Percentiles rank a stretch among this genome's conserved stretches.
These are phyloP conservation scores for Pleurotus pulmonarius DNA, from an alignment of 768 basidiomycete genomes.

Conservation along the genomic window DNA sequence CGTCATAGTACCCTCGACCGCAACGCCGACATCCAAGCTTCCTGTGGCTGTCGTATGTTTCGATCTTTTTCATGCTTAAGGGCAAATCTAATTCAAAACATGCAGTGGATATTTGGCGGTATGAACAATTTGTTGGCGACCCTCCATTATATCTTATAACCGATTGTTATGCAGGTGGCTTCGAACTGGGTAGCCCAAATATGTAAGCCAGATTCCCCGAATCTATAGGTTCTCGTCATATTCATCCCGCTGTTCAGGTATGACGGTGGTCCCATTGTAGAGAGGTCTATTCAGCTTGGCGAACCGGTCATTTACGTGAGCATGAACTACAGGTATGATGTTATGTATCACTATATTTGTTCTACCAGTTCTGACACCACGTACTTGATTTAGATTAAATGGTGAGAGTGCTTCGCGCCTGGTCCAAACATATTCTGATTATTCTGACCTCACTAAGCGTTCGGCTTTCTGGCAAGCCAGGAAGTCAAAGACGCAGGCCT, in stretches of 20 bases:
- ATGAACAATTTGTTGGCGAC: neutral
- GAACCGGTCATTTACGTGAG: conserved; percentile 49
- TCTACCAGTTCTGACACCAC: neutral
- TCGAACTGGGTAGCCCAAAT: conserved; percentile 35
- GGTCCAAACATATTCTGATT: neutral
- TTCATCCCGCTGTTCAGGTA: conserved; percentile 23
- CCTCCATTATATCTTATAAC: neutral
- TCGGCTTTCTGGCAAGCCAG: conserved; percentile 49
- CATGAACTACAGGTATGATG: conserved; percentile 43
- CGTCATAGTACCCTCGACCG: conserved; percentile 39
- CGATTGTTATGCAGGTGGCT: conserved; percentile 28
- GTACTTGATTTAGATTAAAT: neutral
- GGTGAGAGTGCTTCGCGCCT: neutral
- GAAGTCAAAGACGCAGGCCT: conserved; percentile 50
- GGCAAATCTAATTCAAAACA: neutral
- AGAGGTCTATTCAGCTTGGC: conserved; percentile 37
- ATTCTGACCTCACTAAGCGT: conserved; percentile 23
- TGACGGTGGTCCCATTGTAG: conserved; percentile 40
- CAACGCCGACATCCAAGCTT: conserved; percentile 37
- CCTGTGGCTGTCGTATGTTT: conserved; percentile 51
- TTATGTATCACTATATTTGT: no score
- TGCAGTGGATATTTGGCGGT: conserved; percentile 52
- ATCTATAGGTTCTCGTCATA: neutral
- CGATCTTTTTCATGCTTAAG: neutral
- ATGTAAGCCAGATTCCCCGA: conserved; percentile 20